Evolutionary conservation across 2,329 filamentous ascomycete species (phyloP).

Genomic region (Pseudocercospora musae): DNA sequence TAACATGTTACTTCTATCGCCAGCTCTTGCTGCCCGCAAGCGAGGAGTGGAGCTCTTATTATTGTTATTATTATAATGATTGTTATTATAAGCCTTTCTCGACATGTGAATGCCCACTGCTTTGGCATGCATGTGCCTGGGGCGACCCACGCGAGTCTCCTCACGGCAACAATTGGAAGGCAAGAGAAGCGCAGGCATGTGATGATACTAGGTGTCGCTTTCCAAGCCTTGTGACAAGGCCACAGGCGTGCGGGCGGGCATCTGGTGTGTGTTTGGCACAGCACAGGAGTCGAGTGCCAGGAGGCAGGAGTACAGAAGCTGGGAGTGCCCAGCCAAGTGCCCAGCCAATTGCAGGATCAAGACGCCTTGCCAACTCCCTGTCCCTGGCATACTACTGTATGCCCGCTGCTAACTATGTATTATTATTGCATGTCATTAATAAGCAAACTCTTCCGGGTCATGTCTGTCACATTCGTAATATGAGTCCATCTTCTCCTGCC

Average conservation of each 20-base stretch:
- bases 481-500: no score
- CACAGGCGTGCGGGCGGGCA: constrained; percentile 1
- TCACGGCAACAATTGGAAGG: not conserved
- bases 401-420: no score
- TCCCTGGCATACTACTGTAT: constrained; percentile 3
- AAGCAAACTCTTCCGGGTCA: not conserved
- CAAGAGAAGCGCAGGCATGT: not conserved
- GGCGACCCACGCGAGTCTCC: not conserved
- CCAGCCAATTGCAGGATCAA: not conserved
- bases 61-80: no score
- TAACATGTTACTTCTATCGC: not conserved
- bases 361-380: not conserved
- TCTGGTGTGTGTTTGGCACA: constrained; percentile 1
- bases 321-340: not conserved
- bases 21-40: not conserved
- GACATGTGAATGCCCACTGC: not conserved
- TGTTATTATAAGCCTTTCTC: no score
- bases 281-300: constrained; percentile 3
- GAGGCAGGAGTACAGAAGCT: not conserved
- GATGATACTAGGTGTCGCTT: not conserved
- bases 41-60: not conserved
- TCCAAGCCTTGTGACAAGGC: constrained; percentile 2
- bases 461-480: not conserved
- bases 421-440: not conserved
- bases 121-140: not conserved